Base-by-base conservation (phyloP, 2,329 filamentous ascomycete genomes). In the Sclerotinia borealis region DNA sequence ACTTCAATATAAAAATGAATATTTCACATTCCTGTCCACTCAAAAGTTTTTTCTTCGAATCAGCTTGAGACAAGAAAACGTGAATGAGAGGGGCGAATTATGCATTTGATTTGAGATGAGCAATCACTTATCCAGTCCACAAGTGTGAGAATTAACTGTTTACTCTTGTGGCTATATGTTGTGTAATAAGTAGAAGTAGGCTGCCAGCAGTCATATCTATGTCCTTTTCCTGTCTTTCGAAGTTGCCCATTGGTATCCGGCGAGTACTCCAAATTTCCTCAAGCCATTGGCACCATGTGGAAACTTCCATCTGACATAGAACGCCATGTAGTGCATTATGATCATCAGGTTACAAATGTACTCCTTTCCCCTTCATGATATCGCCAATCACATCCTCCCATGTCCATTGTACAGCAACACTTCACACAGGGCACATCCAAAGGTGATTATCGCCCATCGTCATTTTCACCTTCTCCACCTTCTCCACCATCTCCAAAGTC, bases 391-490 rank as follows among this genome's bases (percentile, higher is more conserved):
- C 39, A 45, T n/a, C 29, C 19, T 25, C 8, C 25, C n/a, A 31
- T 10, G 17, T n/a, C 7, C 4, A 7, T 31, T 31, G 8, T 43
- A 17, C 29, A 43, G 27, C 29, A 43, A n/a, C 37, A 31, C 13
- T 58, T 58, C n/a, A 58, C 29, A 58, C 29, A 17, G 54, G 39
- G 29, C 54, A 58, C 54, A 58, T 58, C 54, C 54, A 58, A 17
- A 45, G 54, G 19, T 58, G 54, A 17, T 47, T 47, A 2, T 58
- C 54, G n/a, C 43, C 31, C 43, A 59, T 59, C 10, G 25, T 2
- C 3, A 4, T n/a, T 10, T 37, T 37, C 31, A 59, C 36, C 29
- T 22, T 36, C 17, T 4, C 39, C 2, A 34, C 34, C 25, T 54
- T 45, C 15, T 43, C 37, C 11, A 10, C n/a, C 47, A 61, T 41